Base-by-base conservation (phyloP, 2,329 filamentous ascomycete genomes). In the Fonsecaea monophora region DNA sequence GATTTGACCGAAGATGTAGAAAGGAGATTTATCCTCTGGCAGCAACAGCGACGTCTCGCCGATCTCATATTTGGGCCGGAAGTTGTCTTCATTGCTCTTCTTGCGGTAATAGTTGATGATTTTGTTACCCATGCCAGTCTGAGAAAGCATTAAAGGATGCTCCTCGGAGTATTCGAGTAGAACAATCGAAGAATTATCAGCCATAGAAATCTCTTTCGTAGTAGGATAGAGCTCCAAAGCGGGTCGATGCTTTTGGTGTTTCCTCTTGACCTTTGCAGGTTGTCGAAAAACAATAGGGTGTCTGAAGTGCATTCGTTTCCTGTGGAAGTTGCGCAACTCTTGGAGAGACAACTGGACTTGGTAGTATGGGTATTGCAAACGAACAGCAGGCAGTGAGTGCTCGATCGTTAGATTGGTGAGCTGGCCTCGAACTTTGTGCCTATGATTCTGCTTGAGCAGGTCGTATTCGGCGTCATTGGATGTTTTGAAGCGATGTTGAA, bases 401-500 rank as follows among this genome's bases (percentile, higher is more conserved):
- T 99, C 95, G 50, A 99, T 89, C n/a, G 91, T 89, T 69, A 97
- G 88, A 75, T 94, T 94, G 54, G 93, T 92, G 68, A 99, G 87
- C 1, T 92, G 96, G 60, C 93, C 95, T 72, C 95, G 89, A 68
- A 99, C 92, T 79, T 97, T 98, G 84, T 92, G 93, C 80, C 96
- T 92, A 75, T 96, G 94, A 75, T 97, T 98, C 78, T 97, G 93
- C 79, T 98, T 98, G 53, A 99, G 86, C 67, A 93, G 88, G 75
- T 98, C 94, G 77, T 99, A 99, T 1, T 94, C 94, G 66, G 95
- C 91, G 75, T 99, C 95, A 70, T 98, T 98, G 35, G 94, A 97
- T 66, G 96, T 91, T 76, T 98, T 98, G 84, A 97, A 99, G 50
- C 94, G 89, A 72, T 90, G 87, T 42, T 87, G 87, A 40, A 97